Percentiles rank a stretch among this genome's conserved stretches.
Evolutionary conservation across 202 grass and related monocot genomes (phyloP).

Genomic region (Eragrostis tef): DNA sequence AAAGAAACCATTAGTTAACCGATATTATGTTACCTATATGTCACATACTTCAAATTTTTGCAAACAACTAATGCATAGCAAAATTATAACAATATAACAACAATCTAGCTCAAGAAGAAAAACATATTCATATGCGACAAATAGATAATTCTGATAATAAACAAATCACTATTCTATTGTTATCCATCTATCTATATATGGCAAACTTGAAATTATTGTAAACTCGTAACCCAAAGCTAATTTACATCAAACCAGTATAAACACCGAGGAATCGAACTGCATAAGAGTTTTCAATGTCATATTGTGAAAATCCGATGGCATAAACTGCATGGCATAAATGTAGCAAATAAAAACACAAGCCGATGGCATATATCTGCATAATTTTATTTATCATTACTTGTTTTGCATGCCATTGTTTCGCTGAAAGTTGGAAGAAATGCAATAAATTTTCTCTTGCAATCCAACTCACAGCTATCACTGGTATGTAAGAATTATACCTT

Average conservation of each 20-base stretch:
- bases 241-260: too few relatives aligned
- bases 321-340: too few relatives aligned
- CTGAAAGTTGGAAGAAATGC: too few relatives aligned
- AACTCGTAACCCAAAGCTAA: background rate
- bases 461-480: too few relatives aligned
- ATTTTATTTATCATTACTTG: too few relatives aligned
- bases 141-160: background rate
- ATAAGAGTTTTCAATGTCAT: background rate
- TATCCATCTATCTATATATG: background rate
- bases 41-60: background rate
- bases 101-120: background rate
- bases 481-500: too few relatives aligned
- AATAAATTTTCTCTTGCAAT: too few relatives aligned
- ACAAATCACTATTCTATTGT: background rate
- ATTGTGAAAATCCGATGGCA: too few relatives aligned
- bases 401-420: too few relatives aligned
- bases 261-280: too few relatives aligned
- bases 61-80: background rate
- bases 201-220: background rate
- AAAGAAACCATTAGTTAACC: background rate
- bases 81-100: background rate
- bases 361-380: background rate
- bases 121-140: background rate
- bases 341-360: background rate
- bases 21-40: background rate